Percentiles rank a stretch among this genome's conserved stretches.
These are phyloP conservation scores for Cryptosporidium ubiquitum DNA, from an alignment of 169 alveolate species.

Conservation along the genomic window DNA sequence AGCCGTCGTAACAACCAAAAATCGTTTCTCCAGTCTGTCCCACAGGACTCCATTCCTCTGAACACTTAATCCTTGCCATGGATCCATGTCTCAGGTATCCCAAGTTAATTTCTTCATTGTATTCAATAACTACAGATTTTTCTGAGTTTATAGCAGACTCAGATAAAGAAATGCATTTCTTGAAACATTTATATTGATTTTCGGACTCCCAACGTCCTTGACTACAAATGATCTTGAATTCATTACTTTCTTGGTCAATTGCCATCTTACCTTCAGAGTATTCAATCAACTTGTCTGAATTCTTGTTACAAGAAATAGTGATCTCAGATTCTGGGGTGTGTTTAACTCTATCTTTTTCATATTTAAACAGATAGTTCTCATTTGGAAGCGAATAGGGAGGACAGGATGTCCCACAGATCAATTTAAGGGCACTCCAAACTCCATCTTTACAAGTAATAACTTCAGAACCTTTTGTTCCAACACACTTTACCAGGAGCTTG, in stretches of 20 bases:
- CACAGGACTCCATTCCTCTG: constrained; percentile 45
- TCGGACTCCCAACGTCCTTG: constrained; percentile 64
- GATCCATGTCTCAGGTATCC: constrained; percentile 42
- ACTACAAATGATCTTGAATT: constrained; percentile 11
- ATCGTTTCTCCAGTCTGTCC: background rate
- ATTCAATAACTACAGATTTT: background rate
- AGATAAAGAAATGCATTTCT: constrained; percentile 38
- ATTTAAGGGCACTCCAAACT: constrained; percentile 76
- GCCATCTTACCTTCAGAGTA: background rate
- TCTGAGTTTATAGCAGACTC: background rate
- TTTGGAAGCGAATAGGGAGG: constrained; percentile 72
- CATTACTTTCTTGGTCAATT: constrained; percentile 15
- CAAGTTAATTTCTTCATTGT: background rate
- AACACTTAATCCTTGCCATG: constrained; percentile 44
- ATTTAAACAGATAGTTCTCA: constrained; percentile 20
- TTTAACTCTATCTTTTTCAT: constrained; percentile 12
- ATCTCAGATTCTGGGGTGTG: constrained; percentile 63
- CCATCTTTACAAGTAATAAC: constrained; percentile 76
- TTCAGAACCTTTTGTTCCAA: constrained; percentile 51
- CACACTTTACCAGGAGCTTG: constrained; percentile 5
- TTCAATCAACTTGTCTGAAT: constrained; percentile 40
- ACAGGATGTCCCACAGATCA: constrained; percentile 77
- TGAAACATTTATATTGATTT: constrained; percentile 11
- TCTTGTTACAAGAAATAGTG: constrained; percentile 12
- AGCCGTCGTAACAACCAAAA: constrained; percentile 42